Conservation (phyloP, 176 grass and related monocot genomes). For the Bothriochloa decipiens region DNA sequence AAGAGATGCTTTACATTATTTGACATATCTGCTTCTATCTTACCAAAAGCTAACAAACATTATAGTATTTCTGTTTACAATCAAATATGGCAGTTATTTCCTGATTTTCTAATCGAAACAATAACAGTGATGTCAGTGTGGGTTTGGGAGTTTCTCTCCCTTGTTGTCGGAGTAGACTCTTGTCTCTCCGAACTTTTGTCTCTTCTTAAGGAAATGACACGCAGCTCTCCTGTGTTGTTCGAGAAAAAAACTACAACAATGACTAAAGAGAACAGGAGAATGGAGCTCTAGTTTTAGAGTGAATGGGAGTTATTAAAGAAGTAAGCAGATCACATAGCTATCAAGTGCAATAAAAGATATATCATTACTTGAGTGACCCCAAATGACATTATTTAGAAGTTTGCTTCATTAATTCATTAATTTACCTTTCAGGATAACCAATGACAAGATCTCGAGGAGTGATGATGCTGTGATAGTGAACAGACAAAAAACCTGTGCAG, state of each 20-base stretch:
- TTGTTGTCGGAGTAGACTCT: background rate
- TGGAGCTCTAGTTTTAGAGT: background rate
- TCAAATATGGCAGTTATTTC: background rate
- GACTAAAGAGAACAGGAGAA: slow-evolving; percentile 23
- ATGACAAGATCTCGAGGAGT: slow-evolving; percentile 69
- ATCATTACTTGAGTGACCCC: slow-evolving; percentile 5
- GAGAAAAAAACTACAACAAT: background rate
- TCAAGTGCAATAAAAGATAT: slow-evolving; percentile 8
- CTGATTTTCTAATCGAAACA: background rate
- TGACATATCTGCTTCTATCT: slow-evolving; percentile 21
- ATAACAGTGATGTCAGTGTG: background rate
- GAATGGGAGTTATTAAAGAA: slow-evolving; percentile 9
- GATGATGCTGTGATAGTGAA: slow-evolving; percentile 71
- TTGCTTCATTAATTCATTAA: slow-evolving; percentile 31
- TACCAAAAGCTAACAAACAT: background rate
- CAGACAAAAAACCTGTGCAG: slow-evolving; percentile 81
- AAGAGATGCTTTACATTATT: background rate
- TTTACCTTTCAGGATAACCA: slow-evolving; percentile 85
- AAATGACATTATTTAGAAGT: slow-evolving; percentile 17
- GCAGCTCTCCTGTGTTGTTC: background rate
- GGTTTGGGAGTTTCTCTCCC: background rate
- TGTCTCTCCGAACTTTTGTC: background rate
- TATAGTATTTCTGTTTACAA: slow-evolving; percentile 10
- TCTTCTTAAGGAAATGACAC: background rate
- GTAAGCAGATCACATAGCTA: slow-evolving; percentile 16